A percentile compares a stretch with the other conserved stretches of the same genome.
Evolutionary conservation across 495 filamentous ascomycete genomes (phyloP).

Genomic region (Penicillium parvum): DNA sequence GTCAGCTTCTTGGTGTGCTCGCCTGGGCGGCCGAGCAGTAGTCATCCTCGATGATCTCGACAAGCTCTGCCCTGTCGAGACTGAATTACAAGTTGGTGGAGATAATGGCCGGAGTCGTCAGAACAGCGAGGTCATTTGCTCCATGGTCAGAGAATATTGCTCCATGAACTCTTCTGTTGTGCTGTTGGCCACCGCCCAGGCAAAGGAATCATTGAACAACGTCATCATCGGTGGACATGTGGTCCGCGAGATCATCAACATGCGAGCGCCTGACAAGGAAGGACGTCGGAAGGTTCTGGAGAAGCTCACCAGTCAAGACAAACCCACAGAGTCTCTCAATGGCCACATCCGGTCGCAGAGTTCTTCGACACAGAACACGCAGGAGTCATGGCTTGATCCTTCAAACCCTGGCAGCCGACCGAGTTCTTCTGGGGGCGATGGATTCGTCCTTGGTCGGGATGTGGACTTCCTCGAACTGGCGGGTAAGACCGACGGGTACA

Average conservation of each 20-base stretch:
- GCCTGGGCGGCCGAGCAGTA: slow-evolving; percentile 73
- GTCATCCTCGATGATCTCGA: slow-evolving; percentile 92
- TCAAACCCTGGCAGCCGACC: slow-evolving; percentile 44
- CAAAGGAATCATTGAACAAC: slow-evolving; percentile 82
- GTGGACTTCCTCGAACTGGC: slow-evolving; percentile 91
- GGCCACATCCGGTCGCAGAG: slow-evolving; percentile 35
- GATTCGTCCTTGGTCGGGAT: slow-evolving; percentile 63
- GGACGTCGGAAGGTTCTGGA: slow-evolving; percentile 78
- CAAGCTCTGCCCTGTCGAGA: slow-evolving; percentile 84
- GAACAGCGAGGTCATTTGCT: slow-evolving; percentile 82
- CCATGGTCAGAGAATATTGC: slow-evolving; percentile 78
- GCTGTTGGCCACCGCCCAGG: slow-evolving; percentile 84
- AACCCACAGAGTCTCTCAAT: slow-evolving; percentile 32
- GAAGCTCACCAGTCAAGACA: slow-evolving; percentile 48
- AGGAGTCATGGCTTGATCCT: slow-evolving; percentile 70
- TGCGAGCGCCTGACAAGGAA: slow-evolving; percentile 90
- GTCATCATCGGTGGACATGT: slow-evolving; percentile 76
- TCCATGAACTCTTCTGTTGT: slow-evolving; percentile 70
- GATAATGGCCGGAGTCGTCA: slow-evolving; percentile 90
- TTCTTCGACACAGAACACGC: slow-evolving; percentile 45
- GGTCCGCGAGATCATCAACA: slow-evolving; percentile 72
- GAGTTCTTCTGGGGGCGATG: slow-evolving; percentile 50
- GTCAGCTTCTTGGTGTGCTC: slow-evolving; percentile 81
- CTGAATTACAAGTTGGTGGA: slow-evolving; percentile 83
- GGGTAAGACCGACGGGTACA: slow-evolving; percentile 91